Conservation (phyloP, 805 yeast genomes). For the Nakazawaea ambrosiae region DNA sequence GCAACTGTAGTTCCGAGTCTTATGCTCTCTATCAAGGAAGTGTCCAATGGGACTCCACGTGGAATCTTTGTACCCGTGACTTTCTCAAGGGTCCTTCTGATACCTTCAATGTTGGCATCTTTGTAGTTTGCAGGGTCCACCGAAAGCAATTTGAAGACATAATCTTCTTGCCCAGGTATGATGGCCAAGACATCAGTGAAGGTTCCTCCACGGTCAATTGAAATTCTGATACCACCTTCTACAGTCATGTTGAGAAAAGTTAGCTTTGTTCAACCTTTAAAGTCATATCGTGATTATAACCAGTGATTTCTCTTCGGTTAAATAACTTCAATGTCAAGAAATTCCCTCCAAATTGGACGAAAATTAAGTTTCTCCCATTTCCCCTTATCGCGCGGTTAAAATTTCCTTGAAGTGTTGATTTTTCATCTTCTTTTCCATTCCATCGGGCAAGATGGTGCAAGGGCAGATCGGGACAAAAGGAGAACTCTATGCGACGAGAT, state of each 20-base stretch:
- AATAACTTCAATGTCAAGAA: no score
- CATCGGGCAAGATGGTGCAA: no score
- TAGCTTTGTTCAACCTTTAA: background rate
- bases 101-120: constrained; percentile 48
- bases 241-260: constrained; percentile 4
- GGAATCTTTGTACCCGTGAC: constrained; percentile 28
- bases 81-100: constrained; percentile 35
- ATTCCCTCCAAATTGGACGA: no score
- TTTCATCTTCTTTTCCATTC: no score
- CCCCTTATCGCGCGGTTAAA: no score
- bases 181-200: constrained; percentile 38
- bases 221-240: constrained; percentile 6
- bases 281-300: background rate
- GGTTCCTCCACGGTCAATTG: constrained; percentile 31
- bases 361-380: no score
- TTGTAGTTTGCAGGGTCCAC: constrained; percentile 41
- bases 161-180: constrained; percentile 31
- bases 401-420: no score
- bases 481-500: no score
- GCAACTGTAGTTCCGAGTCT: constrained; percentile 48
- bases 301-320: background rate
- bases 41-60: constrained; percentile 23
- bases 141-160: constrained; percentile 37
- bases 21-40: constrained; percentile 32
- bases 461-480: no score